Evolutionary conservation across 306 rosid genomes (phyloP).

Genomic region (Gastrolobium bilobum): DNA sequence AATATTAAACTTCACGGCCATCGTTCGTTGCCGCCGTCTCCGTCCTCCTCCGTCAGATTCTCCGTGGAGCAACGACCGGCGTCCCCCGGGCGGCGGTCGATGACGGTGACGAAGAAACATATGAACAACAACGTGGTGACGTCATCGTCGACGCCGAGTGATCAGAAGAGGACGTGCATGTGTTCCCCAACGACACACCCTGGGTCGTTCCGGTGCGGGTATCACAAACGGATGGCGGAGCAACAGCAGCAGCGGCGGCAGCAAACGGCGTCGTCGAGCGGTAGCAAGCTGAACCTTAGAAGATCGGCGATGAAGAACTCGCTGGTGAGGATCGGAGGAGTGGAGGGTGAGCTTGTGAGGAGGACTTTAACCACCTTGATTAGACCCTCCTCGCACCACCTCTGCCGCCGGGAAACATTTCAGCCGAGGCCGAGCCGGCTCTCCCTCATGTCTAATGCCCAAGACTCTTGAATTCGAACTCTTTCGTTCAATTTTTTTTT

Average conservation of each 20-base stretch:
- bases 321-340: conserved; percentile 68
- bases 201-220: conserved; percentile 78
- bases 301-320: conserved; percentile 83
- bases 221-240: conserved; percentile 60
- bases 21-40: conserved; percentile 7
- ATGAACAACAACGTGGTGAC: conserved; percentile 45
- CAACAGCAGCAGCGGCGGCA: conserved; percentile 32
- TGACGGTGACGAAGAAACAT: conserved; percentile 54
- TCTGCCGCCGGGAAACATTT: conserved; percentile 68
- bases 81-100: conserved; percentile 57
- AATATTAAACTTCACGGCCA: conserved; percentile 13
- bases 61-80: conserved; percentile 36
- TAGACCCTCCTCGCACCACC: conserved; percentile 65
- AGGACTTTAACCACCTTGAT: conserved; percentile 59
- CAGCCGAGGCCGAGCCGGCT: conserved; percentile 67
- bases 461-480: conserved; percentile 14
- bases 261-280: conserved; percentile 46
- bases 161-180: conserved; percentile 57
- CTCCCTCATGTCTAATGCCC: conserved; percentile 60
- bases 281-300: conserved; percentile 52
- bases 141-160: neutral
- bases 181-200: conserved; percentile 83
- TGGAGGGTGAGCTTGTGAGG: conserved; percentile 64
- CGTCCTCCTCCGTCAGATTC: conserved; percentile 46
- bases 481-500: neutral